Evolutionary conservation across 148 eudicot genomes (phyloP).

Genomic region (Cornus suecica): DNA sequence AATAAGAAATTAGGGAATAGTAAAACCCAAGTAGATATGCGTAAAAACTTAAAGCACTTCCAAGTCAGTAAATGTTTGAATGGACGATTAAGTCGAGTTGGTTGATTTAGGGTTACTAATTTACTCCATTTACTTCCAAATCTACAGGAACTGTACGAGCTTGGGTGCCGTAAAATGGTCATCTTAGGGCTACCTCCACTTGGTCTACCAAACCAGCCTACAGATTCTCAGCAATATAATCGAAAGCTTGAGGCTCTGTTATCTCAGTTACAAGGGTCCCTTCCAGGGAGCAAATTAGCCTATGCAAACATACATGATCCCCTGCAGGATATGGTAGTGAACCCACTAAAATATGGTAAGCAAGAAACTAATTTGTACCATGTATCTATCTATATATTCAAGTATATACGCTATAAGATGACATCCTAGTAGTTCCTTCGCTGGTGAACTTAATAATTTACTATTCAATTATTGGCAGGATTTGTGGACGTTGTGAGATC

Average conservation of each 20-base stretch:
- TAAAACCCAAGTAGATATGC: no score
- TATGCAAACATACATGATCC: constrained; percentile 45
- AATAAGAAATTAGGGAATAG: no score
- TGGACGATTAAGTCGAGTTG: no score
- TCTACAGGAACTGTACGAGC: constrained; percentile 40
- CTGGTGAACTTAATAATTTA: neutral
- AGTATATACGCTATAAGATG: no score
- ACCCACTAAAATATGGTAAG: constrained; percentile 44
- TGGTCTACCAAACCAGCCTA: constrained; percentile 38
- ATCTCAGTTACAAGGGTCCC: constrained; percentile 33
- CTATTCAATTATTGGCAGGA: constrained; percentile 22
- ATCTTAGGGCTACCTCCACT: constrained; percentile 58
- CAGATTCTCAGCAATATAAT: constrained; percentile 39
- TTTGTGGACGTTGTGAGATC: constrained; percentile 39
- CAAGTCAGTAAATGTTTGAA: no score
- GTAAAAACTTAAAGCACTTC: no score
- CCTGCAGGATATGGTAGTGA: constrained; percentile 30
- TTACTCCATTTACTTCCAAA: neutral
- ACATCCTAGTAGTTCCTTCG: neutral
- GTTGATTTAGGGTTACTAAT: no score
- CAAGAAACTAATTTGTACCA: neutral
- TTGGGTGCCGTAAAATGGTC: constrained; percentile 45
- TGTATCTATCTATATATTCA: neutral
- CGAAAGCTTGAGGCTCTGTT: constrained; percentile 35
- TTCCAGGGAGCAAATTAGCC: constrained; percentile 35